A percentile compares a stretch with the other conserved stretches of the same genome.
phyloP scores from a whole-genome alignment of 2,329 filamentous ascomycete species.

The Chrysoporthe cubensis region DNA sequence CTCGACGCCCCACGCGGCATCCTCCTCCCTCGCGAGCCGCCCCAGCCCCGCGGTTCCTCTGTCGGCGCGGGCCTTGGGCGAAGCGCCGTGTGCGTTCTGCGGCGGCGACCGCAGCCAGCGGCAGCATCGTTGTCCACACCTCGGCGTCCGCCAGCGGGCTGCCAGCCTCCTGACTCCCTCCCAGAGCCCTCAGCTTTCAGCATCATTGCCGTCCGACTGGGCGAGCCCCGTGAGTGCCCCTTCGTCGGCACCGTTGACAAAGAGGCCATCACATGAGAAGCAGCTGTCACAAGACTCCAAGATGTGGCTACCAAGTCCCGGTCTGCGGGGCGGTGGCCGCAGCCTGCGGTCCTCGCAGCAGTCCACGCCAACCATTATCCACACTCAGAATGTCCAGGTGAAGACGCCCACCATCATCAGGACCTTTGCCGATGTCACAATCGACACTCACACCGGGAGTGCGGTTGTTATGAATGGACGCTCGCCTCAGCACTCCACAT shows the following conservation, averaged over 20 bases:
- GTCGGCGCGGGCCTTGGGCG: slow-evolving; percentile 43
- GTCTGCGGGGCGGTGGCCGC: neutral
- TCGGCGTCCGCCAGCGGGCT: slow-evolving; percentile 26
- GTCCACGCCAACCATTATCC: neutral
- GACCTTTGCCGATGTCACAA: slow-evolving; percentile 13
- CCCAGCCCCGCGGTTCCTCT: slow-evolving; percentile 38
- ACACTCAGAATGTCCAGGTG: neutral
- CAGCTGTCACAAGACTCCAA: slow-evolving; percentile 6
- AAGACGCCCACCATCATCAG: slow-evolving; percentile 18
- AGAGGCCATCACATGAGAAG: slow-evolving; percentile 22
- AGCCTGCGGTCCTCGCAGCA: slow-evolving; percentile 11
- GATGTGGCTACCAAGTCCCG: slow-evolving; percentile 11
- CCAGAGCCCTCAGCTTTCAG: slow-evolving; percentile 30
- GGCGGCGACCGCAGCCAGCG: slow-evolving; percentile 39
- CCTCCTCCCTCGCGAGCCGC: slow-evolving; percentile 17
- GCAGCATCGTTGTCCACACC: slow-evolving; percentile 23
- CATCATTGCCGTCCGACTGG: slow-evolving; percentile 19
- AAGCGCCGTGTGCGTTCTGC: slow-evolving; percentile 49
- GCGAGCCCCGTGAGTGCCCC: slow-evolving; percentile 16
- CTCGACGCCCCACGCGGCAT: slow-evolving; percentile 42
- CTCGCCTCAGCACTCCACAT: slow-evolving; percentile 10
- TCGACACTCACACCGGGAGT: neutral
- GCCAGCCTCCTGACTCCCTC: slow-evolving; percentile 7
- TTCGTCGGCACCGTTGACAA: slow-evolving; percentile 21
- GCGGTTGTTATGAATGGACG: slow-evolving; percentile 5